These are phyloP conservation scores for Bauhinia variegata DNA, from an alignment of 306 rosid genomes.

Conservation along the genomic window DNA sequence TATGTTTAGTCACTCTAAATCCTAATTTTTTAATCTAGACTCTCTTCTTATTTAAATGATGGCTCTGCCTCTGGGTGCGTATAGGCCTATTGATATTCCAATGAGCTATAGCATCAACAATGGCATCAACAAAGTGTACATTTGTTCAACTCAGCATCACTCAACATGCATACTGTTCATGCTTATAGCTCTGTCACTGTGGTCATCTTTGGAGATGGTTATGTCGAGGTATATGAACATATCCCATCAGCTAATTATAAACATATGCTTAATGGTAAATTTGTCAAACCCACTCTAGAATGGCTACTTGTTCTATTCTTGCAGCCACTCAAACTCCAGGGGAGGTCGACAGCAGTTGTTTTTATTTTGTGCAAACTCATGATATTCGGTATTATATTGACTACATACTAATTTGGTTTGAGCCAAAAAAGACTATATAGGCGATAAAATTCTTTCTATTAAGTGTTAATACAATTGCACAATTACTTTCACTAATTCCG, in stretches of 20 bases:
- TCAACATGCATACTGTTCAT: slow-evolving; percentile 87
- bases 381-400: too few relatives aligned
- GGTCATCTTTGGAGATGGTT: slow-evolving; percentile 89
- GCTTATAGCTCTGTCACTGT: slow-evolving; percentile 87
- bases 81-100: slow-evolving; percentile 91
- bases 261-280: background rate
- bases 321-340: slow-evolving; percentile 99
- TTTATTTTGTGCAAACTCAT: slow-evolving; percentile 97
- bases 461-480: too few relatives aligned
- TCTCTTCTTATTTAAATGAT: too few relatives aligned
- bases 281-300: background rate
- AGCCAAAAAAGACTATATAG: too few relatives aligned
- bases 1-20: too few relatives aligned
- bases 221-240: slow-evolving; percentile 71
- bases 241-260: too few relatives aligned
- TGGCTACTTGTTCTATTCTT: slow-evolving; percentile 49
- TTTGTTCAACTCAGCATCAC: slow-evolving; percentile 90
- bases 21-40: too few relatives aligned
- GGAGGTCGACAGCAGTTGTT: slow-evolving; percentile 82
- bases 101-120: slow-evolving; percentile 97
- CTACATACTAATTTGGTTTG: too few relatives aligned
- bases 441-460: too few relatives aligned
- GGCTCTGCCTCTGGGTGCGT: too few relatives aligned
- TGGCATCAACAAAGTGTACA: slow-evolving; percentile 84
- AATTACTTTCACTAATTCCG: slow-evolving; percentile 97